Base-by-base conservation (phyloP, 2,329 filamentous ascomycete genomes). In the Exophiala viscosa region DNA sequence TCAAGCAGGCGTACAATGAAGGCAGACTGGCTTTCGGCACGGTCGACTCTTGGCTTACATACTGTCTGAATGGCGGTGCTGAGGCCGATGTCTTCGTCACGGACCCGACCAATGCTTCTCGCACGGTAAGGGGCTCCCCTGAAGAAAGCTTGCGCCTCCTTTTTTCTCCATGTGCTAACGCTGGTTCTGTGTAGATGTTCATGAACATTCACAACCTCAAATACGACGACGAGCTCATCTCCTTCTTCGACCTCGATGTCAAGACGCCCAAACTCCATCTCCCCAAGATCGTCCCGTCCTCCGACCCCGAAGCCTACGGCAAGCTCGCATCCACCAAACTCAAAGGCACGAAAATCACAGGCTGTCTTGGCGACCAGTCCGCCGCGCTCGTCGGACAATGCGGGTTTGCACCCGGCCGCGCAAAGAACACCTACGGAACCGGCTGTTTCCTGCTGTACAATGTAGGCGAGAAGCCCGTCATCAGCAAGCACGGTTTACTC, bases 391-490 rank as follows among this genome's bases (percentile, higher is more conserved):
- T 91, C n/a, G 87, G 87, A 43, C 86, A 90, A 66, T 83, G 85
- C 66, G 87, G 85, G 14, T 91, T 91, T 71, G 77, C 76, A 11
- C 82, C 86, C 1, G 88, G 88, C 45, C 81, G 83, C 63, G 88
- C 87, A 39, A 90, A 91, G 76, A 90, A 89, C 71, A 91, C 87
- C 0, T 90, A 90, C 67, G 87, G 87, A 39, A 90, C 87, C 0
- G 87, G 87, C 38, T 90, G 86, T 67, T 91, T 91, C 73, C 73
- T 91, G 60, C 76, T 91, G 15, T 90, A 89, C 74, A 90, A 91
- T 62, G 85, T 90, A 31, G 88, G 88, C 50, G 76, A 80, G 36
- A 82, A 87, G 68, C 87, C 88, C 17, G 87, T 91, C 48, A 85
- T 90, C 55, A 90, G 87, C 15, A 83, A 78, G 54, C 83, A 87